Percentiles rank a stretch among this genome's conserved stretches.
Evolutionary conservation across 164 flowering plant species (phyloP).

Genomic region (Nymphaea thermarum): DNA sequence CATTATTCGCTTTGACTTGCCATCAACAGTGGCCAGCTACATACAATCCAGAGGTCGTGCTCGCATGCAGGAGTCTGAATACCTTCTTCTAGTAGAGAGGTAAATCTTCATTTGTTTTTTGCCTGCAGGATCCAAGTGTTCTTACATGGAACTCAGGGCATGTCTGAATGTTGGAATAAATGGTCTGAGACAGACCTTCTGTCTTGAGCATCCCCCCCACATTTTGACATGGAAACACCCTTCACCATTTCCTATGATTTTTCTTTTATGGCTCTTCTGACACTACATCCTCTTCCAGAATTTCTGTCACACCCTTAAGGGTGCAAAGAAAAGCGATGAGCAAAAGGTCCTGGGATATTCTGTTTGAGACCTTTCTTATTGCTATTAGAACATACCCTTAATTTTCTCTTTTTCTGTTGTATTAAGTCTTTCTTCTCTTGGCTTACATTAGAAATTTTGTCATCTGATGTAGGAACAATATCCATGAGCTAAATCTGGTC

Average conservation of each 20-base stretch:
- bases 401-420: too few species aligned
- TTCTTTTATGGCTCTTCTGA: too few species aligned
- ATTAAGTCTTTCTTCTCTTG: too few species aligned
- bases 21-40: slow-evolving; percentile 86
- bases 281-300: too few species aligned
- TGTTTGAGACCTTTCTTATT: too few species aligned
- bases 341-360: too few species aligned
- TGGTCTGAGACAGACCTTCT: background rate
- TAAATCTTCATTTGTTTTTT: slow-evolving; percentile 6
- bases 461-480: slow-evolving; percentile 40
- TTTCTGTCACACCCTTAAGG: too few species aligned
- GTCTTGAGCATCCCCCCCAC: background rate
- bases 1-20: slow-evolving; percentile 90
- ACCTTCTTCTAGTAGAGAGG: slow-evolving; percentile 91
- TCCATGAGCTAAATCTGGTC: slow-evolving; percentile 45
- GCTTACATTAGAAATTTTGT: too few species aligned
- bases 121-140: slow-evolving; percentile 6
- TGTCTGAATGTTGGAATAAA: too few species aligned
- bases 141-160: too few species aligned
- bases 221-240: background rate
- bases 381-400: too few species aligned
- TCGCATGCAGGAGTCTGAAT: slow-evolving; percentile 92
- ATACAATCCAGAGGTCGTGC: slow-evolving; percentile 99
- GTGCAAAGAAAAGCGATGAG: too few species aligned
- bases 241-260: background rate